phyloP scores from a whole-genome alignment of 169 alveolate species.

The Eimeria necatrix region DNA sequence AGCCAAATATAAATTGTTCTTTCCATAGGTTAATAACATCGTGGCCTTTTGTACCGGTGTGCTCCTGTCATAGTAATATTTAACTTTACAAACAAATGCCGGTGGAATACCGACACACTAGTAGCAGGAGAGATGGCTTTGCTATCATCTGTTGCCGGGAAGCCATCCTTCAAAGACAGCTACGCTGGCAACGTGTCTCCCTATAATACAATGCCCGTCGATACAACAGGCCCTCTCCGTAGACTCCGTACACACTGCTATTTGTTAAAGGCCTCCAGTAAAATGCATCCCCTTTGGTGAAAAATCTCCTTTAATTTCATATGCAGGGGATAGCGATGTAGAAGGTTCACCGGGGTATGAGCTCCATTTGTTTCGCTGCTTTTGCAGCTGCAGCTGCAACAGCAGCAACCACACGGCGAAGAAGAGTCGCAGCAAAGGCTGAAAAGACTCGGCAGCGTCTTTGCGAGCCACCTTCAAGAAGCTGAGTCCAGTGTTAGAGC shows the following conservation, averaged over 20 bases:
- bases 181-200: background rate
- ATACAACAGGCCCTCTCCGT: background rate
- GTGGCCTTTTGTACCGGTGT: too few species aligned
- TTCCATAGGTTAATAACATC: background rate
- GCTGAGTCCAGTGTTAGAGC: conserved; percentile 51
- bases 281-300: too few species aligned
- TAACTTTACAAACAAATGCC: too few species aligned
- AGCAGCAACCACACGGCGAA: conserved; percentile 34
- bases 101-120: too few species aligned
- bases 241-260: background rate
- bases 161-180: background rate
- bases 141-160: too few species aligned
- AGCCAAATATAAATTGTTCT: too few species aligned
- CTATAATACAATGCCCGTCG: background rate
- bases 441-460: conserved; percentile 52
- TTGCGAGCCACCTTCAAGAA: conserved; percentile 38
- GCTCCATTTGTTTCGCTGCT: conserved; percentile 10
- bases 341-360: background rate
- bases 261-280: too few species aligned
- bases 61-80: too few species aligned
- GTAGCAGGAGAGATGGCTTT: too few species aligned
- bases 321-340: too few species aligned
- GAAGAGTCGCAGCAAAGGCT: conserved; percentile 68
- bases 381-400: conserved; percentile 49
- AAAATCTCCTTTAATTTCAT: too few species aligned